phyloP scores from a whole-genome alignment of 768 basidiomycete species.

The Mycena latifolia region DNA sequence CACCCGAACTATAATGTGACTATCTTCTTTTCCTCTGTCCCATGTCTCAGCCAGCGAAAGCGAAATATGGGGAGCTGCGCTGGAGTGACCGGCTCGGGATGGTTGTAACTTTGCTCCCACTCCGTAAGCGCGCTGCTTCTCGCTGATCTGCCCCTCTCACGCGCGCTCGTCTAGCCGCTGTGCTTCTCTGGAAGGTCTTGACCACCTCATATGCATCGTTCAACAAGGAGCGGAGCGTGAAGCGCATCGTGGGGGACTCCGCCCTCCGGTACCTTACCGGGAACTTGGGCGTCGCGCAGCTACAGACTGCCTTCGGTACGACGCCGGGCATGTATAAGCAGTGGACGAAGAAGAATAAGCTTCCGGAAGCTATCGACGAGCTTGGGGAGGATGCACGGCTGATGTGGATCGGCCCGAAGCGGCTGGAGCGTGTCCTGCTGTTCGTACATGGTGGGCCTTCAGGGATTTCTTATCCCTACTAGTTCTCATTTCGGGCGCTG shows the following conservation, averaged over 20 bases:
- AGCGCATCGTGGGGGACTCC: conserved; percentile 38
- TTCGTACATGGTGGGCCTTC: conserved; percentile 45
- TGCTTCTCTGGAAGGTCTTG: conserved; percentile 38
- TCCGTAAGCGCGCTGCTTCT: conserved; percentile 6
- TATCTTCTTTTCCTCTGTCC: neutral
- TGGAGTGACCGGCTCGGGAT: conserved; percentile 19
- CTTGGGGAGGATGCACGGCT: conserved; percentile 43
- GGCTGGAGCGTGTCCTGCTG: conserved; percentile 47
- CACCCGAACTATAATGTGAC: no score
- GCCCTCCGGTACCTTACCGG: conserved; percentile 28
- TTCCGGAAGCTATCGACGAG: conserved; percentile 42
- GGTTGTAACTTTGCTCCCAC: neutral
- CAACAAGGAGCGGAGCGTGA: conserved; percentile 41
- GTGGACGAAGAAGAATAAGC: conserved; percentile 40
- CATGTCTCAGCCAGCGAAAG: conserved; percentile 3
- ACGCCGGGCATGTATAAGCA: conserved; percentile 38
- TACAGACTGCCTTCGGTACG: conserved; percentile 41
- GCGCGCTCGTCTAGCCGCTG: conserved; percentile 30
- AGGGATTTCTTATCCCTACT: neutral
- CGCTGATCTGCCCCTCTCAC: no score
- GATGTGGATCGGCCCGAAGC: conserved; percentile 49
- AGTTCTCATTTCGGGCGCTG: neutral
- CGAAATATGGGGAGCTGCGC: conserved; percentile 23
- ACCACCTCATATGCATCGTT: conserved; percentile 39
- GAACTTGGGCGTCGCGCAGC: conserved; percentile 38